Percentiles rank a stretch among this genome's conserved stretches.
Evolutionary conservation across 2,329 filamentous ascomycete species (phyloP).

Genomic region (Fusarium pininemorale): DNA sequence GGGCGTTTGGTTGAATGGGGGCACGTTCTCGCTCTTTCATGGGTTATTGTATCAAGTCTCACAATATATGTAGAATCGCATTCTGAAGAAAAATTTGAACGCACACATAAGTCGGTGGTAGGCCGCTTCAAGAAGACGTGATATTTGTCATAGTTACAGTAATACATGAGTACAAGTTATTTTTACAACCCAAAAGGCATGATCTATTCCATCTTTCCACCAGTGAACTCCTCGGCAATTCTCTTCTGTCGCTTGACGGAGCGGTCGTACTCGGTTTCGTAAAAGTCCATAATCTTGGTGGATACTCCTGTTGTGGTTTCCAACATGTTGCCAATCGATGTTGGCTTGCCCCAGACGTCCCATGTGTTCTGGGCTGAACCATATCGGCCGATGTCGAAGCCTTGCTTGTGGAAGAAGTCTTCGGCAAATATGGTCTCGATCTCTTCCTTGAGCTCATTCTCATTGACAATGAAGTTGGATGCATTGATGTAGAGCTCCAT

Average conservation of each 20-base stretch:
- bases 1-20: conserved; percentile 28
- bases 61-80: conserved; percentile 1
- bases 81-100: not conserved
- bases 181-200: conserved; percentile 37
- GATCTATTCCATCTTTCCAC: conserved; percentile 62
- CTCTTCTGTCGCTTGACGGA: conserved; percentile 63
- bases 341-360: conserved; percentile 59
- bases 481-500: conserved; percentile 93
- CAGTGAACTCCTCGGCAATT: conserved; percentile 67
- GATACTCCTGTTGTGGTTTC: conserved; percentile 47
- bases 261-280: conserved; percentile 53
- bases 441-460: conserved; percentile 76
- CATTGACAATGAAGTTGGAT: conserved; percentile 84
- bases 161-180: conserved; percentile 41
- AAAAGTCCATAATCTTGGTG: conserved; percentile 49
- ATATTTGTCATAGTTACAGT: conserved; percentile 31
- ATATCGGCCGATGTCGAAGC: conserved; percentile 40
- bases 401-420: conserved; percentile 59
- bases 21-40: not conserved
- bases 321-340: conserved; percentile 57
- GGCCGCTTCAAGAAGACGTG: conserved; percentile 11
- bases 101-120: not conserved
- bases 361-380: conserved; percentile 61
- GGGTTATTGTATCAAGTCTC: conserved; percentile 2
- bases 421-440: conserved; percentile 82